phyloP scores from a whole-genome alignment of 177 flowering plant genomes.

The Telopea speciosissima region DNA sequence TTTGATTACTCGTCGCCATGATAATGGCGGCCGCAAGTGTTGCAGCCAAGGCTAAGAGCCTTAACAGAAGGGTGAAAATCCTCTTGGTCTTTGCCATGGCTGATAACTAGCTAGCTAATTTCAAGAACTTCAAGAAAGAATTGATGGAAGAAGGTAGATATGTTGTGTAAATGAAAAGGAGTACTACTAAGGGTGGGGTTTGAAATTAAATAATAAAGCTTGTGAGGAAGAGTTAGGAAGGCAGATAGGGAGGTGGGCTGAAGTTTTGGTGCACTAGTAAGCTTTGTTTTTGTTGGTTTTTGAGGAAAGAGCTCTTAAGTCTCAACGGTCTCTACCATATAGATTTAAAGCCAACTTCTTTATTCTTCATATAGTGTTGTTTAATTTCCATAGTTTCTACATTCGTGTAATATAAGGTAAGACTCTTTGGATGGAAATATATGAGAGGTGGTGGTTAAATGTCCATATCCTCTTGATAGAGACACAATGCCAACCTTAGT shows the following conservation, averaged over 20 bases:
- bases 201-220: not conserved
- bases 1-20: conserved; percentile 51
- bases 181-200: not conserved
- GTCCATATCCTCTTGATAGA: not conserved
- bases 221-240: conserved; percentile 6
- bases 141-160: not conserved
- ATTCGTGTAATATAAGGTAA: not conserved
- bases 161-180: not conserved
- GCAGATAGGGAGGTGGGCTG: conserved; percentile 16
- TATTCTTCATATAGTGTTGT: not conserved
- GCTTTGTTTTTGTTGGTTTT: not conserved
- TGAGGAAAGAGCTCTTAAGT: not conserved
- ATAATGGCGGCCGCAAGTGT: conserved; percentile 36
- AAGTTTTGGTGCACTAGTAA: too few relatives aligned
- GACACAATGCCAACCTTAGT: not conserved
- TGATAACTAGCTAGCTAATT: not conserved
- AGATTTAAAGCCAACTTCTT: not conserved
- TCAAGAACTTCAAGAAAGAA: not conserved
- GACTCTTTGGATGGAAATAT: not conserved
- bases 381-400: too few relatives aligned
- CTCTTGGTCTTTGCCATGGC: conserved; percentile 34
- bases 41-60: conserved; percentile 56
- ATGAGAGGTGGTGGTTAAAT: not conserved
- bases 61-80: conserved; percentile 29
- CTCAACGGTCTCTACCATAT: not conserved